phyloP scores from a whole-genome alignment of 1,139 yeast species.

The Yamadazyma friedrichii region DNA sequence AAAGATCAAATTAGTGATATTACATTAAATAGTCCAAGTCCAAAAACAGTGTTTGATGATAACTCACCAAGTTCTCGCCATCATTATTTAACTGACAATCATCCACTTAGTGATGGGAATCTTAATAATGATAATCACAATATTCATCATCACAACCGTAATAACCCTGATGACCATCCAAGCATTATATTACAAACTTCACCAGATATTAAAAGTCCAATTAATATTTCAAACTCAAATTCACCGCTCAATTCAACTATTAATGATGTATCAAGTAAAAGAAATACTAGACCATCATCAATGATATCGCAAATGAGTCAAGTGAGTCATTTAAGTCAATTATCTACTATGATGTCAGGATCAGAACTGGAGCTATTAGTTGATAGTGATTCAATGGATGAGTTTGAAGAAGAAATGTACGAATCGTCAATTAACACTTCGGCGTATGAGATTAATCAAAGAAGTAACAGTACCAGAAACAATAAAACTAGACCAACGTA shows the following conservation, averaged over 20 bases:
- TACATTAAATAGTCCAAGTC: slow-evolving; percentile 17
- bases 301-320: slow-evolving; percentile 64
- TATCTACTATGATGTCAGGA: slow-evolving; percentile 50
- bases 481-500: slow-evolving; percentile 32
- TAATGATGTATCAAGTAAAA: slow-evolving; percentile 6
- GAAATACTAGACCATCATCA: slow-evolving; percentile 58
- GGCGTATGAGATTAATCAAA: slow-evolving; percentile 10
- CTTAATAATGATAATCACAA: background rate
- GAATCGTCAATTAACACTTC: slow-evolving; percentile 17
- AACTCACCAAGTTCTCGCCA: background rate
- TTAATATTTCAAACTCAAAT: background rate
- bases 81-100: background rate
- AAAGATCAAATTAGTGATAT: slow-evolving; percentile 15
- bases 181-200: slow-evolving; percentile 1
- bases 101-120: background rate
- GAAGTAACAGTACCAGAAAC: slow-evolving; percentile 1
- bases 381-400: slow-evolving; percentile 49
- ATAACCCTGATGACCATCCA: background rate
- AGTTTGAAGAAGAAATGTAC: slow-evolving; percentile 33
- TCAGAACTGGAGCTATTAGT: slow-evolving; percentile 43
- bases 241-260: slow-evolving; percentile 1
- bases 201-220: background rate
- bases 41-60: slow-evolving; percentile 14
- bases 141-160: background rate
- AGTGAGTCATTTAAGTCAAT: slow-evolving; percentile 54